A percentile compares a stretch with the other conserved stretches of the same genome.
Evolutionary conservation across 257 asterid species (phyloP).

Genomic region (Solanum infundibuliforme): DNA sequence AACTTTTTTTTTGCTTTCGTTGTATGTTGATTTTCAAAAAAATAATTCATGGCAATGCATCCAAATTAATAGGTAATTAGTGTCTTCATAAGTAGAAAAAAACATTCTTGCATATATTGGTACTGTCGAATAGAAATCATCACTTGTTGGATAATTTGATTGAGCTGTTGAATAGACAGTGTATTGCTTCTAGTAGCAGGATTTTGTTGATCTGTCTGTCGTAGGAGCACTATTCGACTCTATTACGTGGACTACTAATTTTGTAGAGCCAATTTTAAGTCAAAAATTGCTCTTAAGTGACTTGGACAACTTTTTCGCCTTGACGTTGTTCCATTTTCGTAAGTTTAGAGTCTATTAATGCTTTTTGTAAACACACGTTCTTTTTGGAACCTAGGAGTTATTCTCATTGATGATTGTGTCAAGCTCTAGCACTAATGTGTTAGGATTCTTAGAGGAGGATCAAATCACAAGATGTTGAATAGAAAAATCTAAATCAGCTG

Average conservation of each 20-base stretch:
- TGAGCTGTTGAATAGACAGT: not conserved
- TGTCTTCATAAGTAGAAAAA: not conserved
- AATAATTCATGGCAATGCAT: accelerated
- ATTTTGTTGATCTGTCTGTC: not conserved
- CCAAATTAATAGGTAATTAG: too few species aligned
- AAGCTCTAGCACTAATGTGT: not conserved
- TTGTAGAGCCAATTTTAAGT: not conserved
- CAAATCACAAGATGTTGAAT: too few species aligned
- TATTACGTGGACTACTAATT: not conserved
- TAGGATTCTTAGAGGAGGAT: not conserved
- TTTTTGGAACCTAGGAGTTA: not conserved
- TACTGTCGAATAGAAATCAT: not conserved
- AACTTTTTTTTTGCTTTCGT: too few species aligned
- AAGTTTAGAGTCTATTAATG: too few species aligned
- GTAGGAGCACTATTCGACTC: not conserved
- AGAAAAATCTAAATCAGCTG: not conserved
- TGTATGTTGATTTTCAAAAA: too few species aligned
- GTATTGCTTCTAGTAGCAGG: not conserved
- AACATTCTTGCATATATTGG: not conserved
- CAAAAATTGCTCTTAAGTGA: not conserved
- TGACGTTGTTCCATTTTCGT: too few species aligned
- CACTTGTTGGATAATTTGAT: not conserved
- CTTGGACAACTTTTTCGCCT: not conserved
- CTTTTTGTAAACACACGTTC: not conserved
- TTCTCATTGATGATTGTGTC: not conserved